These are phyloP conservation scores for Aspergillus fructus DNA, from an alignment of 2,329 filamentous ascomycete genomes.

Conservation along the genomic window DNA sequence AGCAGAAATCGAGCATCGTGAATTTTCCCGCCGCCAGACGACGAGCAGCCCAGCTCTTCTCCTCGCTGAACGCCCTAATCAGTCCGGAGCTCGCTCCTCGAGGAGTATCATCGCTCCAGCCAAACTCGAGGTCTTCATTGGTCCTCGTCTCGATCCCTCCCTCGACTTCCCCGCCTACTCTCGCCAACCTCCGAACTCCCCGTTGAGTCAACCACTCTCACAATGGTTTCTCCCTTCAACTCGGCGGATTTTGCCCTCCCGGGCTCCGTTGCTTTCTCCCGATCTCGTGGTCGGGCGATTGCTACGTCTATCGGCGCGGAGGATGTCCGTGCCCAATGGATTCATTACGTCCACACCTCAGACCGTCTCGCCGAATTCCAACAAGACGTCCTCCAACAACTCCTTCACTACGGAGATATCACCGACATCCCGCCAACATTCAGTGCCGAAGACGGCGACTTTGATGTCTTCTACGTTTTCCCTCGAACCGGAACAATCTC, in stretches of 20 bases:
- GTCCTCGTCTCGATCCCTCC: constrained; percentile 4
- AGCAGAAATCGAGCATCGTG: constrained; percentile 16
- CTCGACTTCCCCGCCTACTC: neutral
- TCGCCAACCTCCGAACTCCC: constrained; percentile 1
- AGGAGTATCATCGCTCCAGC: constrained; percentile 20
- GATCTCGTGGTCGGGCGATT: constrained; percentile 45
- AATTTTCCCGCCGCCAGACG: constrained; percentile 17
- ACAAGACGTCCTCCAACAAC: constrained; percentile 55
- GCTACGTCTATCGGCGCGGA: constrained; percentile 43
- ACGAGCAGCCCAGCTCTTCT: constrained; percentile 22
- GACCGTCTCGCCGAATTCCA: constrained; percentile 48
- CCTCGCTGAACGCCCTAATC: constrained; percentile 18
- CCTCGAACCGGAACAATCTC: constrained; percentile 82
- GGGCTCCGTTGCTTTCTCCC: constrained; percentile 46
- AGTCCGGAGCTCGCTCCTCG: constrained; percentile 19
- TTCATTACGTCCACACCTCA: constrained; percentile 66
- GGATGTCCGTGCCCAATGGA: constrained; percentile 48
- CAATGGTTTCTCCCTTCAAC: constrained; percentile 33
- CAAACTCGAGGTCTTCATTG: constrained; percentile 15
- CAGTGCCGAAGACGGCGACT: constrained; percentile 50
- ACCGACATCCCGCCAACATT: constrained; percentile 45
- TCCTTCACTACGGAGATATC: constrained; percentile 62
- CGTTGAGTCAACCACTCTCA: constrained; percentile 17
- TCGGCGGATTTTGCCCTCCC: constrained; percentile 37
- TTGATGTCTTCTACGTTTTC: constrained; percentile 67